Conservation (phyloP, 73 alveolate genomes). For the Chromera velia region DNA sequence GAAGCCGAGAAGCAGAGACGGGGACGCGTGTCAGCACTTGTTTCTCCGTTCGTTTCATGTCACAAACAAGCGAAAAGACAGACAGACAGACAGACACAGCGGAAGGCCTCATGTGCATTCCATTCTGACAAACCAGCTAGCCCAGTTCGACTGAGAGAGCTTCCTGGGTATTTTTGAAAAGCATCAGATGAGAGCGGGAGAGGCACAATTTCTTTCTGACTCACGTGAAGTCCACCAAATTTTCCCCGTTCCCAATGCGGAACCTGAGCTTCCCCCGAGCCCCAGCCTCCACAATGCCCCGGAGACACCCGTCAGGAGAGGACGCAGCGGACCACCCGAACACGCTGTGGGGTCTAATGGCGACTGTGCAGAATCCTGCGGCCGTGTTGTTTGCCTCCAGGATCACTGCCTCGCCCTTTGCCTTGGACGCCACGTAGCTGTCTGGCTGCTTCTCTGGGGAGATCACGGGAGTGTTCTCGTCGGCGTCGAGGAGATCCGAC, state of each 20-base stretch:
- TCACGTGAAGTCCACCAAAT: background rate
- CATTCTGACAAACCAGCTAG: too few relatives aligned
- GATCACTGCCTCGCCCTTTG: background rate
- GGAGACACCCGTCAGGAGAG: background rate
- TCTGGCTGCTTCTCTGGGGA: background rate
- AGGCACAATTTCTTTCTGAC: too few relatives aligned
- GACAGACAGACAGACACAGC: too few relatives aligned
- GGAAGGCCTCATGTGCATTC: too few relatives aligned
- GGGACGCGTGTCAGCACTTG: too few relatives aligned
- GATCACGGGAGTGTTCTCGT: background rate
- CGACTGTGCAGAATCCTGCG: background rate
- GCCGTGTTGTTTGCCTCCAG: background rate
- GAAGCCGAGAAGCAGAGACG: too few relatives aligned
- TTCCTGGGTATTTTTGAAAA: too few relatives aligned
- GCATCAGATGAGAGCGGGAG: too few relatives aligned
- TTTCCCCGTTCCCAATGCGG: background rate
- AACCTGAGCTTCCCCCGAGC: background rate
- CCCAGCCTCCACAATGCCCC: background rate
- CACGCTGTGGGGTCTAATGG: background rate
- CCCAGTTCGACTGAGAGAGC: too few relatives aligned
- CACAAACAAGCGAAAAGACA: too few relatives aligned
- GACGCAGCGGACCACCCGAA: too few relatives aligned
- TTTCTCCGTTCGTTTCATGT: too few relatives aligned
- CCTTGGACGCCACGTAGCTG: background rate
- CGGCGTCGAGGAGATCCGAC: background rate